Conservation (phyloP, 345 rosid genomes). For the Angophora floribunda region DNA sequence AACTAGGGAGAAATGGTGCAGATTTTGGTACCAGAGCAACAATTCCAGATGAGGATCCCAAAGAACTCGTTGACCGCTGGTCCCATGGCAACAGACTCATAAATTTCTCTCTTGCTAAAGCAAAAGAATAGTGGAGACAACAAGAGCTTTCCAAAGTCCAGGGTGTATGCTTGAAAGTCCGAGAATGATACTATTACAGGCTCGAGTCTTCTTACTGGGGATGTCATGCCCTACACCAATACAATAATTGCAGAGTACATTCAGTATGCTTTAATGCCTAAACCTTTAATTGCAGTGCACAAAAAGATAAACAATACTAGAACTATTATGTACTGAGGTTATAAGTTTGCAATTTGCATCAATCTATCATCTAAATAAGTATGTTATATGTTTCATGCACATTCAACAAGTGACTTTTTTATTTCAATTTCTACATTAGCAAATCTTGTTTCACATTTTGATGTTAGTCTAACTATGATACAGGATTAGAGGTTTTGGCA, state of each 20-base stretch:
- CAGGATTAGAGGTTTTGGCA: conserved; percentile 14
- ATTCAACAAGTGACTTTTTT: too few relatives aligned
- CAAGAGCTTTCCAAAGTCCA: conserved; percentile 33
- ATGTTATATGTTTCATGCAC: too few relatives aligned
- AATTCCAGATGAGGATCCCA: neutral
- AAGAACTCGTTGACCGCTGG: neutral
- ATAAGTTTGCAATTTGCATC: too few relatives aligned
- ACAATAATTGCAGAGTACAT: conserved; percentile 85
- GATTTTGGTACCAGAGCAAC: conserved; percentile 55
- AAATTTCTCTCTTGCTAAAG: conserved; percentile 52
- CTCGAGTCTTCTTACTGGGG: conserved; percentile 61
- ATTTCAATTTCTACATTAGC: too few relatives aligned
- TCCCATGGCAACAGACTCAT: conserved; percentile 39
- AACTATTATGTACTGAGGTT: too few relatives aligned
- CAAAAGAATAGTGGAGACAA: conserved; percentile 47
- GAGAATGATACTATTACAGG: conserved; percentile 49
- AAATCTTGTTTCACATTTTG: too few relatives aligned
- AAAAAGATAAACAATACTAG: neutral
- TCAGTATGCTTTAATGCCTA: conserved; percentile 29
- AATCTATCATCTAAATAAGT: too few relatives aligned
- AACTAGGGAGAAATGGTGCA: too few relatives aligned
- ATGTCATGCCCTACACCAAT: conserved; percentile 62
- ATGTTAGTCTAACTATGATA: too few relatives aligned
- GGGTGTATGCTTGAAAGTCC: conserved; percentile 52
- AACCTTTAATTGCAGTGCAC: neutral